A percentile compares a stretch with the other conserved stretches of the same genome.
Conservation (phyloP, 345 rosid species). For the Clausena lansium region DNA sequence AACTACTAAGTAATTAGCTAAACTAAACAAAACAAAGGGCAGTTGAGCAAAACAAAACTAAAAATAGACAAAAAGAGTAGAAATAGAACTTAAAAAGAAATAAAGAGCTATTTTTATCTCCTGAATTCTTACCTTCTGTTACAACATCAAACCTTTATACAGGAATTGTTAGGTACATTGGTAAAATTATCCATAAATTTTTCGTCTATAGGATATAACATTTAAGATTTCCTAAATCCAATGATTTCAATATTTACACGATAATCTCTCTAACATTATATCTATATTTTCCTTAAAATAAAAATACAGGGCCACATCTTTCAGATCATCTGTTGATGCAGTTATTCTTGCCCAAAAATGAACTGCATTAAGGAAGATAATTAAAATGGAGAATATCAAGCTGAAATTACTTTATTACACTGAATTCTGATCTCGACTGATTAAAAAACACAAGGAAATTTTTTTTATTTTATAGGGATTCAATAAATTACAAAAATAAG, state of each 20-base stretch:
- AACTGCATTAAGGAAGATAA: not conserved
- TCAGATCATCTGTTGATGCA: not conserved
- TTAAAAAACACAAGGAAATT: not conserved
- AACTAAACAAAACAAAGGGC: not conserved
- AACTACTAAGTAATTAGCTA: not conserved
- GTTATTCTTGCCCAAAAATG: not conserved
- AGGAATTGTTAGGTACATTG: too few species aligned
- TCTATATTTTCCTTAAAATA: too few species aligned
- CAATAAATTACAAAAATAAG: conserved; percentile 11
- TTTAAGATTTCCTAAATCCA: too few species aligned
- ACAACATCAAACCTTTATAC: too few species aligned
- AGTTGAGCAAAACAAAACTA: not conserved
- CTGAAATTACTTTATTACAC: not conserved
- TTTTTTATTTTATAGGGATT: not conserved
- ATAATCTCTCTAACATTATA: too few species aligned
- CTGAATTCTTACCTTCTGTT: not conserved
- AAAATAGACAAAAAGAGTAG: not conserved
- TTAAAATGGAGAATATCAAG: not conserved
- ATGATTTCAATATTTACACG: too few species aligned
- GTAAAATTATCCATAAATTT: too few species aligned
- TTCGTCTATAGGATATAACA: too few species aligned
- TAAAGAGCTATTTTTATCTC: not conserved
- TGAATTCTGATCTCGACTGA: not conserved
- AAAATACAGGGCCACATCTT: too few species aligned
- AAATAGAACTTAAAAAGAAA: not conserved